Conservation (phyloP, 1,139 yeast genomes). For the Protomyces macrosporus region DNA sequence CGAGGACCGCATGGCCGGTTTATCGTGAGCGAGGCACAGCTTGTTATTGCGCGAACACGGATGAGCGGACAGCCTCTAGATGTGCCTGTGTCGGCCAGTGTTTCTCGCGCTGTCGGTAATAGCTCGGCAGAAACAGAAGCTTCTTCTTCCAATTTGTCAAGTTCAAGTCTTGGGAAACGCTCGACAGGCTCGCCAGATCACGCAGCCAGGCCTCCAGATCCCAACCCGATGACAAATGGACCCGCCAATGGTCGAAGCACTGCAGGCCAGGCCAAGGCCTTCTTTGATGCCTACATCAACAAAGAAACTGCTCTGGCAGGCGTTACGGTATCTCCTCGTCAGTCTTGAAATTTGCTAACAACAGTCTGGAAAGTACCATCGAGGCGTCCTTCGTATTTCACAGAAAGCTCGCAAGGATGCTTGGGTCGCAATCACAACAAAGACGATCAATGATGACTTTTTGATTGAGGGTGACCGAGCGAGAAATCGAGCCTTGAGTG, state of each 20-base stretch:
- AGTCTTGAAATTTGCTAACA: not conserved
- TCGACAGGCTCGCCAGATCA: not conserved
- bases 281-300: conserved; percentile 2
- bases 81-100: no score
- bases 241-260: not conserved
- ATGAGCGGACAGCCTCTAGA: no score
- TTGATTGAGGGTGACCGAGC: conserved; percentile 98
- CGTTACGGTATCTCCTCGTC: not conserved
- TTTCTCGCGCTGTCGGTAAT: no score
- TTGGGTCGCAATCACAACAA: conserved; percentile 92
- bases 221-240: not conserved
- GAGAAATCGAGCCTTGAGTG: conserved; percentile 93
- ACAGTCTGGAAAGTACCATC: conserved; percentile 5
- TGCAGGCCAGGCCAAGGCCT: not conserved
- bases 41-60: no score
- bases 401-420: conserved; percentile 96
- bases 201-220: not conserved
- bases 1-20: no score
- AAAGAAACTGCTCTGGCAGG: conserved; percentile 5
- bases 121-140: not conserved
- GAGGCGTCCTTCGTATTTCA: conserved; percentile 83
- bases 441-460: conserved; percentile 77
- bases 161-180: not conserved
- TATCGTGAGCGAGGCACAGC: no score
- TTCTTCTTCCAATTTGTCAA: not conserved